Evolutionary conservation across 192 early-diverging fungal species (phyloP), one percentile per base, ranked within the genome.

Genomic region (Coemansia sp.): DNA sequence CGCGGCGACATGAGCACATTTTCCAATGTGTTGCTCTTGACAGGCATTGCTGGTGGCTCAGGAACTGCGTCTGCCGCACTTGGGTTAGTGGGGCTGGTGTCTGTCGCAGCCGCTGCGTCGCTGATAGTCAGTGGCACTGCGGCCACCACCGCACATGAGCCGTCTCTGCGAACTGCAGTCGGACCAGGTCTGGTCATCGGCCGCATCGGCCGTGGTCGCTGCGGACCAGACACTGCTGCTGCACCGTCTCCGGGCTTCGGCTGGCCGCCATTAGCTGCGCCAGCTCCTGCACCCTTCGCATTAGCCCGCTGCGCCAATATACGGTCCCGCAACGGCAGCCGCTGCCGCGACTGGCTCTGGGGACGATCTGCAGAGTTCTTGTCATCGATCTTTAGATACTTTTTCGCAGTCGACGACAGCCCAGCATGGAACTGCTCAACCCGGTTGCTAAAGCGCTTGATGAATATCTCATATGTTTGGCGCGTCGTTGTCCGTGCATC

Each of bases 301-400:
- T 54, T 59, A 10, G 76, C 43, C 0, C 67, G 45, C 41, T 76
- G 74, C 9, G 68, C 60, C 12, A 37, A 12, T 29, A 65, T 65
- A 38, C 76, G 71, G 37, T 79, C 71, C 12, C 67, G 71, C 47
- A 79, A 61, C 14, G 76, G 76, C 21, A 48, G 70, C 19, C 73
- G 64, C 35, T 63, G 74, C 21, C 68, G 64, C 48, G 64, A 60
- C 65, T 49, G 69, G 27, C 63, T 68, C 63, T 51, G 47, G 22
- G 65, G 52, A 4, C 39, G 51, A 3, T 12, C 60, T 23, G 41
- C 50, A 4, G 47, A 17, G 48, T 19, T 29, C 16, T 59, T 49
- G 7, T 69, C 68, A 12, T 50, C 65, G 41, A 80, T 68, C 62
- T 75, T 75, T 53, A 80, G 53, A 43, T 80, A 80, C 69, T 80